Conservation (phyloP, 306 rosid genomes). For the Prunus kanzakura region DNA sequence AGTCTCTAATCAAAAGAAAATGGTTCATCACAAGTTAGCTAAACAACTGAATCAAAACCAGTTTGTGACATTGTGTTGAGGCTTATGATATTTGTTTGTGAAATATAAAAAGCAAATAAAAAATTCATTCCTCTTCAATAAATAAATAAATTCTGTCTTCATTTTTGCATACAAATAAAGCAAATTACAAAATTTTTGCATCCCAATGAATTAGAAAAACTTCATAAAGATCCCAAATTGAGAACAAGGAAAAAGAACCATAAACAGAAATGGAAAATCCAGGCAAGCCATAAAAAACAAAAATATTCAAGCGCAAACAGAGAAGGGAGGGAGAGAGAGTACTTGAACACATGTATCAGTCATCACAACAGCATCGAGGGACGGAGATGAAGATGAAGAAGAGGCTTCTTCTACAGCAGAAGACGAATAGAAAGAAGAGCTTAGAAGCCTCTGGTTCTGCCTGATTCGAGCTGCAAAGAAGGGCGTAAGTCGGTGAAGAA, state of each 20-base stretch:
- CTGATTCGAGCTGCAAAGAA: slow-evolving; percentile 49
- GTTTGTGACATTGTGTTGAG: too few species aligned
- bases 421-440: slow-evolving; percentile 28
- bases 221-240: slow-evolving; percentile 1
- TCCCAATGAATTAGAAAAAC: neutral
- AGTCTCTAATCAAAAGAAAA: too few species aligned
- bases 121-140: neutral
- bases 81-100: too few species aligned
- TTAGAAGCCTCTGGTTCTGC: slow-evolving; percentile 49
- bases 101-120: too few species aligned
- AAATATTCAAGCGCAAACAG: neutral
- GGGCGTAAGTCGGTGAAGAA: slow-evolving; percentile 52
- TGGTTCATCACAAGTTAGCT: too few species aligned
- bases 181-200: neutral
- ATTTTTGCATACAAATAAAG: neutral
- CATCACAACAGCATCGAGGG: slow-evolving; percentile 49
- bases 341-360: slow-evolving; percentile 72
- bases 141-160: neutral
- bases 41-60: too few species aligned
- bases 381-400: slow-evolving; percentile 15
- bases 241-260: neutral
- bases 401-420: slow-evolving; percentile 50
- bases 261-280: neutral
- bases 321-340: slow-evolving; percentile 4
- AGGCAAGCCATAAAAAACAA: neutral